Evolutionary conservation across 257 asterid species (phyloP), one percentile per base, ranked within the genome.

Genomic region (Solanum arcanum): DNA sequence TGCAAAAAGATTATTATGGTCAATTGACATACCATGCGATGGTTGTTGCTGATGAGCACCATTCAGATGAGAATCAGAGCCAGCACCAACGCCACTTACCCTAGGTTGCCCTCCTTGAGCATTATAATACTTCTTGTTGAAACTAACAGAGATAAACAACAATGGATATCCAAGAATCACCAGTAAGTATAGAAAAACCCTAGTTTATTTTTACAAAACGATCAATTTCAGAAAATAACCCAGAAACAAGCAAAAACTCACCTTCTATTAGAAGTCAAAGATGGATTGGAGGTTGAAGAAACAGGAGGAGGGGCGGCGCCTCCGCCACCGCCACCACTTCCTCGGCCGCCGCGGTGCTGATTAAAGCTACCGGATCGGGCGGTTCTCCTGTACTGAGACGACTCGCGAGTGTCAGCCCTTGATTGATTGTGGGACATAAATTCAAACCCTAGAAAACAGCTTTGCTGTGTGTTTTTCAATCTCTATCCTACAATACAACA

Each of bases 101-200:
- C 92, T 87, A 29, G 90, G 87, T 83, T 88, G 94, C 83, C 94
- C 93, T 86, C 92, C 94, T 90, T 92, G 93, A 87, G 89, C 95
- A 92, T 91, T 92, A 78, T 89, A 88, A 52, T 90, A 89, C 92
- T 92, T 93, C 94, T 89, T 93, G 69, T 73, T 86, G 70, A 86
- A 90, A 89, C 96, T 94, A 80, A 74, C 68, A 66, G 6, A n/a
- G 35, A 12, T 42, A 88, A 81, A 21, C 73, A 56, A 88, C 41
- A 49, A 59, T 35, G 35, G n/a, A 60, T 3, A 70, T 44, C 59
- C 18, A n/a, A 39, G 64, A 69, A 69, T 31, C 42, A 29, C 12
- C 84, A 47, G 41, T 76, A 41, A 76, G 49, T n/a, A 23, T 13
- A 27, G 21, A 66, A 42, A 88, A 91, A 88, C 88, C 90, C 90